These are phyloP conservation scores for Grigorovia yakushimaensis DNA, from an alignment of 805 yeast genomes.

Conservation along the genomic window DNA sequence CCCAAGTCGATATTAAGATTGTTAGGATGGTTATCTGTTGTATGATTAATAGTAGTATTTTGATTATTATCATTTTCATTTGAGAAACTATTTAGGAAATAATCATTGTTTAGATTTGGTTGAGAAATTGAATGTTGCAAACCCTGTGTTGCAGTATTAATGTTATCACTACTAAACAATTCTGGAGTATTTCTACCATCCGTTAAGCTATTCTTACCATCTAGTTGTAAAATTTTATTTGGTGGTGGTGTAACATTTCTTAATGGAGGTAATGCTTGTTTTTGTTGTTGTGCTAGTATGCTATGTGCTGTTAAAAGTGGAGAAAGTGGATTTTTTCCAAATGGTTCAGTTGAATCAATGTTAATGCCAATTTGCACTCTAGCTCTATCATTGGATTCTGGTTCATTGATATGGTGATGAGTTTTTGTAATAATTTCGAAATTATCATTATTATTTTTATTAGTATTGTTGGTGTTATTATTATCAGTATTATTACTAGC, in stretches of 20 bases:
- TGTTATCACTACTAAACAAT: not conserved
- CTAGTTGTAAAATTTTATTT: not conserved
- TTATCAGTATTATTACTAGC: not conserved
- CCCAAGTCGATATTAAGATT: too few relatives aligned
- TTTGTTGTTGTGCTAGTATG: not conserved
- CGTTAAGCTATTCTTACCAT: not conserved
- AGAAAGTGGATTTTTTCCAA: not conserved
- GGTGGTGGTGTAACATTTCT: not conserved
- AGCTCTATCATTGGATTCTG: not conserved
- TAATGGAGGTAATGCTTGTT: not conserved
- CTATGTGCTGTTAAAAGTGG: not conserved
- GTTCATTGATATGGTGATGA: not conserved
- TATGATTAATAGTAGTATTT: not conserved
- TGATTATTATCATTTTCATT: not conserved
- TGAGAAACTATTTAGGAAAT: not conserved
- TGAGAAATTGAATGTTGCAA: not conserved
- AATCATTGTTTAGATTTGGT: not conserved
- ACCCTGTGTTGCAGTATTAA: not conserved
- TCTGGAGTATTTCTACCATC: not conserved
- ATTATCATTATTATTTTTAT: not conserved
- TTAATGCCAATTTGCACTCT: not conserved
- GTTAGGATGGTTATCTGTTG: not conserved
- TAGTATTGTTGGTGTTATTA: not conserved
- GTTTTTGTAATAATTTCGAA: not conserved
- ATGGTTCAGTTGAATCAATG: too few relatives aligned